These are phyloP conservation scores for Anethum foeniculum DNA, from an alignment of 140 eudicot species.

Conservation along the genomic window DNA sequence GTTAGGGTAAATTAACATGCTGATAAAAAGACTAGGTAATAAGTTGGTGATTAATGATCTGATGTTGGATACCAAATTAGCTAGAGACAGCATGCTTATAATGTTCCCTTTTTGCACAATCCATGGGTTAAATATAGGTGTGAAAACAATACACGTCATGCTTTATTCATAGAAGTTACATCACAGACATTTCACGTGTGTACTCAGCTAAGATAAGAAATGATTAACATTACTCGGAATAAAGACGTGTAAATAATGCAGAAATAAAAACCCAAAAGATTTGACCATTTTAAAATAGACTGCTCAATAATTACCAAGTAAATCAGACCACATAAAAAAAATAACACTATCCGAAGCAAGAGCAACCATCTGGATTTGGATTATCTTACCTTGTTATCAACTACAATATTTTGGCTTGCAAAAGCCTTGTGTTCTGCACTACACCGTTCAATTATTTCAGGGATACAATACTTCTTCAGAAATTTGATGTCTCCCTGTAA, in stretches of 20 bases:
- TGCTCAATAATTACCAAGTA: background rate
- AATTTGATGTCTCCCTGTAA: slow-evolving; percentile 66
- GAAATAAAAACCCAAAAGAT: background rate
- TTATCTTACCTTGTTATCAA: slow-evolving; percentile 73
- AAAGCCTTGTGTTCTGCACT: slow-evolving; percentile 64
- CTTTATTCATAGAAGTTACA: background rate
- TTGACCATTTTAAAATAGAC: background rate
- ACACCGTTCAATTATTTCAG: slow-evolving; percentile 77
- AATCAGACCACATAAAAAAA: background rate
- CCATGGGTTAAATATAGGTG: background rate
- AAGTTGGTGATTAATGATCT: background rate
- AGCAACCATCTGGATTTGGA: background rate
- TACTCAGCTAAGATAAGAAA: background rate
- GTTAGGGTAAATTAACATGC: background rate
- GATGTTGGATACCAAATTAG: background rate
- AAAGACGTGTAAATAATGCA: background rate
- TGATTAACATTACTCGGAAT: background rate
- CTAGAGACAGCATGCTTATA: background rate
- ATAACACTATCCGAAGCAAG: background rate
- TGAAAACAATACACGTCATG: background rate
- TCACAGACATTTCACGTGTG: background rate
- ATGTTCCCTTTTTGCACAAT: background rate
- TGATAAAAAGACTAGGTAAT: background rate
- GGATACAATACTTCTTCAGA: slow-evolving; percentile 60
- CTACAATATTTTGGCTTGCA: slow-evolving; percentile 59